A percentile compares a stretch with the other conserved stretches of the same genome.
Evolutionary conservation across 2,329 filamentous ascomycete genomes (phyloP).

Genomic region (Pestalotiopsis sp.): DNA sequence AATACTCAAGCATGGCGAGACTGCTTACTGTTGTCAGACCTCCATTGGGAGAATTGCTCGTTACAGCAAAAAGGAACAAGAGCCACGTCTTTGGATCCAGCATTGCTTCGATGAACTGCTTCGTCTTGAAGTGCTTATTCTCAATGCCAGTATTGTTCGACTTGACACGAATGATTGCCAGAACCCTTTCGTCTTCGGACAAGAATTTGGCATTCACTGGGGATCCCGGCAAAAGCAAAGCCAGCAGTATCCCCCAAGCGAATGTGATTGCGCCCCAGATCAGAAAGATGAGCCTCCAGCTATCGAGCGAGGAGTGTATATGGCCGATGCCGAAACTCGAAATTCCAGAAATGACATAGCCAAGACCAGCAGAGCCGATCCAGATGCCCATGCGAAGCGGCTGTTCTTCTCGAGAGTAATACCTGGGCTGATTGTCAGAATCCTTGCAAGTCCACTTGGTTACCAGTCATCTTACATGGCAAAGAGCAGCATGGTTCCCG

Average conservation of each 20-base stretch:
- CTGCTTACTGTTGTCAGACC: constrained; percentile 14
- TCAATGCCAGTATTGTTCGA: constrained; percentile 63
- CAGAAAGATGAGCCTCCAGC: constrained; percentile 71
- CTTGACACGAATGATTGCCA: constrained; percentile 57
- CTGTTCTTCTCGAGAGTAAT: constrained; percentile 40
- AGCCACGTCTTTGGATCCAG: constrained; percentile 55
- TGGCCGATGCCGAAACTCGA: constrained; percentile 61
- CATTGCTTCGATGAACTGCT: constrained; percentile 59
- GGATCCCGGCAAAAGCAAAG: constrained; percentile 59
- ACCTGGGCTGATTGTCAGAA: constrained; percentile 13
- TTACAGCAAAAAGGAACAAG: constrained; percentile 60
- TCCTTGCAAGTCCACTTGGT: neutral
- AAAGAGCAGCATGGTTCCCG: constrained; percentile 39
- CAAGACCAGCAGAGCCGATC: constrained; percentile 62
- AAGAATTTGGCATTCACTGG: constrained; percentile 58
- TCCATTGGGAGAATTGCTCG: constrained; percentile 40
- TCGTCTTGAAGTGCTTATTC: constrained; percentile 56
- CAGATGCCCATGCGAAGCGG: constrained; percentile 44
- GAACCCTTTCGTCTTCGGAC: constrained; percentile 50
- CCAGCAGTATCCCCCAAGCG: constrained; percentile 61
- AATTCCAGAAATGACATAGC: constrained; percentile 59
- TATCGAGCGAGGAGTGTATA: constrained; percentile 56
- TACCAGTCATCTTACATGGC: constrained; percentile 27
- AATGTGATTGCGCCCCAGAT: constrained; percentile 63
- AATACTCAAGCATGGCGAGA: neutral